phyloP scores from a whole-genome alignment of 768 basidiomycete species.

The Infundibulicybe gibba region DNA sequence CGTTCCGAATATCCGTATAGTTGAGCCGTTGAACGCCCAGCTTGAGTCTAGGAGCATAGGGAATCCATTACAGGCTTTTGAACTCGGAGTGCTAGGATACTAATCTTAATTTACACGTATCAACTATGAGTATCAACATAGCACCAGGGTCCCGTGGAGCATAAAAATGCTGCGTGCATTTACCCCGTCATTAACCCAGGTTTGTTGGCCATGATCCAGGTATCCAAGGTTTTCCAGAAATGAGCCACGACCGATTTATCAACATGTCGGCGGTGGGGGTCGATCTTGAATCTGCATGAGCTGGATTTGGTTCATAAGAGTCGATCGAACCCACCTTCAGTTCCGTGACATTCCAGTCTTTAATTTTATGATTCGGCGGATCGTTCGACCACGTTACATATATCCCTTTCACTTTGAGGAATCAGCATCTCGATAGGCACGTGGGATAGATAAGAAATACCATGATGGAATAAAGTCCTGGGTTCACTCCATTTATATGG shows the following conservation, averaged over 20 bases:
- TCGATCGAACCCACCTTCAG: slow-evolving; percentile 59
- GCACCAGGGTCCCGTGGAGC: neutral
- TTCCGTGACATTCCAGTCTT: slow-evolving; percentile 97
- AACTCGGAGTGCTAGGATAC: neutral
- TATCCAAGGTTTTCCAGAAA: slow-evolving; percentile 92
- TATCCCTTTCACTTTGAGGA: slow-evolving; percentile 79
- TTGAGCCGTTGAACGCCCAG: too few relatives aligned
- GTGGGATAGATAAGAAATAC: slow-evolving; percentile 34
- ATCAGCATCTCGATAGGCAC: neutral
- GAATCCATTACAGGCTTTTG: neutral
- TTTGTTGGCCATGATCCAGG: slow-evolving; percentile 79
- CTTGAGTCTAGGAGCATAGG: too few relatives aligned
- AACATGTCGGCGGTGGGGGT: slow-evolving; percentile 82
- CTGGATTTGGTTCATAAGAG: neutral
- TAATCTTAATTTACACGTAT: too few relatives aligned
- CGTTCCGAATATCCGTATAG: slow-evolving; percentile 2
- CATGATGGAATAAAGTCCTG: slow-evolving; percentile 87
- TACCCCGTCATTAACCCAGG: slow-evolving; percentile 59
- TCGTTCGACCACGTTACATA: slow-evolving; percentile 96
- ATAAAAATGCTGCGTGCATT: neutral
- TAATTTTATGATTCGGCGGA: slow-evolving; percentile 81
- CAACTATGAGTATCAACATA: too few relatives aligned
- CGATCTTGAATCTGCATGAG: slow-evolving; percentile 55
- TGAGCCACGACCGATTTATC: slow-evolving; percentile 94
- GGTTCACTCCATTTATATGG: slow-evolving; percentile 98